Conservation (phyloP, 73 alveolate genomes). For the Paramecium biaurelia region DNA sequence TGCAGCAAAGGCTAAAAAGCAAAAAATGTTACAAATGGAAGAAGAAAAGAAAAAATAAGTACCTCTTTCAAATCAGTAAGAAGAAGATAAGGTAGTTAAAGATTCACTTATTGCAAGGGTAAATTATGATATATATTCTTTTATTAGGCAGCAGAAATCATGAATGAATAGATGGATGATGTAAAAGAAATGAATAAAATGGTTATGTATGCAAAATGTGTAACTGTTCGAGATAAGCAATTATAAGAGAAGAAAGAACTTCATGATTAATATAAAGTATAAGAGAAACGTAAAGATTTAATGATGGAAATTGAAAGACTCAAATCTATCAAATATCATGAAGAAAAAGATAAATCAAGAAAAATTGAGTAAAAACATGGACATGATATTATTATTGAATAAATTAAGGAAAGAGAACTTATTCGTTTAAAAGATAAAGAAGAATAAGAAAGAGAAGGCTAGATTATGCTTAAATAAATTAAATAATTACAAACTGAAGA, state of each 20-base stretch:
- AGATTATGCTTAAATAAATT: conserved; percentile 75
- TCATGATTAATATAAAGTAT: conserved; percentile 70
- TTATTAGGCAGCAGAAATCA: conserved; percentile 66
- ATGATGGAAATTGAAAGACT: conserved; percentile 91
- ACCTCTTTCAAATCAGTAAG: conserved; percentile 16
- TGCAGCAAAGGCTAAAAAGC: conserved; percentile 62
- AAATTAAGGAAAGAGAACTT: conserved; percentile 86
- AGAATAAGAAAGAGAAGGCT: conserved; percentile 80
- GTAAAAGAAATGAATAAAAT: conserved; percentile 86
- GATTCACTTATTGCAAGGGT: conserved; percentile 40
- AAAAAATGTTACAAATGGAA: conserved; percentile 66
- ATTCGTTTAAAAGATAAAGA: conserved; percentile 83
- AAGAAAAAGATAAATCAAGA: conserved; percentile 71
- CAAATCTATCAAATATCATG: conserved; percentile 74
- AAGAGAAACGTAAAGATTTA: conserved; percentile 81
- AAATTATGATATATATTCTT: neutral
- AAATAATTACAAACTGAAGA: conserved; percentile 78
- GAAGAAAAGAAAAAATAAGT: conserved; percentile 64
- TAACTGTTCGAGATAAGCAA: conserved; percentile 83
- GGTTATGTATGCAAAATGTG: conserved; percentile 85
- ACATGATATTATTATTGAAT: conserved; percentile 75
- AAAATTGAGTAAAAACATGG: conserved; percentile 72
- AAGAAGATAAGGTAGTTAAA: conserved; percentile 64
- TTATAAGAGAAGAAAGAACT: conserved; percentile 73
- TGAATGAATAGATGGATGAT: conserved; percentile 79